Evolutionary conservation across 2,329 filamentous ascomycete genomes (phyloP).

Genomic region (Cordyceps javanica): DNA sequence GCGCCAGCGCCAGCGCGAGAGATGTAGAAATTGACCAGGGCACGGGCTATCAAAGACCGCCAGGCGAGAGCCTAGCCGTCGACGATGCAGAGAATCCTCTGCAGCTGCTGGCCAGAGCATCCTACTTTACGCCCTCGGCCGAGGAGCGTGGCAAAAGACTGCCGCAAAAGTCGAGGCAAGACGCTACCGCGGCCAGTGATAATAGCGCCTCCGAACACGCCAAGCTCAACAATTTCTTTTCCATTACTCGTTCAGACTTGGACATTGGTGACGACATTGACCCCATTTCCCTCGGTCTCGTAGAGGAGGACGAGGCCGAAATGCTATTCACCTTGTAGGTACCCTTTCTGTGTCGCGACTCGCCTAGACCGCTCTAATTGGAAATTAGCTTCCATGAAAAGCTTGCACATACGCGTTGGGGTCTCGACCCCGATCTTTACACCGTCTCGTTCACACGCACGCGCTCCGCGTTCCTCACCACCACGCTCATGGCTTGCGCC

Average conservation of each 20-base stretch:
- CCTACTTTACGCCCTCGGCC: constrained; percentile 56
- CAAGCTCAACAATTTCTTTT: constrained; percentile 59
- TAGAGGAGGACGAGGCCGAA: constrained; percentile 58
- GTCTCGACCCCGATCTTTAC: constrained; percentile 61
- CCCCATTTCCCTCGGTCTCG: constrained; percentile 63
- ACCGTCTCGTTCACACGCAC: constrained; percentile 59
- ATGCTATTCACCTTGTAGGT: constrained; percentile 59
- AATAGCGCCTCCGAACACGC: constrained; percentile 16
- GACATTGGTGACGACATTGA: constrained; percentile 61
- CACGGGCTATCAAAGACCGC: constrained; percentile 13
- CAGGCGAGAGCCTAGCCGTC: constrained; percentile 50
- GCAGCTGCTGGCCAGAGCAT: constrained; percentile 66
- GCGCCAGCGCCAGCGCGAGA: neutral
- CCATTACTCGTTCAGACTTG: constrained; percentile 54
- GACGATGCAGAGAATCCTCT: constrained; percentile 72
- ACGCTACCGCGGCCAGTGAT: constrained; percentile 24
- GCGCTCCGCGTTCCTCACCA: constrained; percentile 65
- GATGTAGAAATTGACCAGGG: neutral
- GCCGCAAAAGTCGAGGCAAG: constrained; percentile 18
- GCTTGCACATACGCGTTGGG: constrained; percentile 68
- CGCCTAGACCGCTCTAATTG: neutral
- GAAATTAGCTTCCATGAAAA: constrained; percentile 67
- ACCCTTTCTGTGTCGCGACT: neutral
- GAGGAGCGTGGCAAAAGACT: constrained; percentile 24
- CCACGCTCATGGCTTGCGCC: constrained; percentile 62